Conservation (phyloP, 306 rosid species). For the Cajanus cajan region DNA sequence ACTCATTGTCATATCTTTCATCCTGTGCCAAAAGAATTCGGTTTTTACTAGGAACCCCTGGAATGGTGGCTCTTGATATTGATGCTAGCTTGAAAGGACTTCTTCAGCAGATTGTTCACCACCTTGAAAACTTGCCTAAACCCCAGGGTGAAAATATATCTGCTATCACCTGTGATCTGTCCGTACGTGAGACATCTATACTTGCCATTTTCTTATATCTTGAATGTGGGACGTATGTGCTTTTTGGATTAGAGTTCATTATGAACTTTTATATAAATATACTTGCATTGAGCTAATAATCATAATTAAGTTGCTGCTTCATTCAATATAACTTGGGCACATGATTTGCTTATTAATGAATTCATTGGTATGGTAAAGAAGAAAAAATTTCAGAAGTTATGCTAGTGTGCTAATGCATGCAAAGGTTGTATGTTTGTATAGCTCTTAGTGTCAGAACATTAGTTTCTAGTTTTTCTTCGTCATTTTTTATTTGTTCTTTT, state of each 20-base stretch:
- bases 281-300: constrained; percentile 5
- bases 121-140: constrained; percentile 90
- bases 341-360: not conserved
- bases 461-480: constrained; percentile 1
- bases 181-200: constrained; percentile 62
- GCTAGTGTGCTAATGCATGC: constrained; percentile 21
- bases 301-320: constrained; percentile 19
- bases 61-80: constrained; percentile 98
- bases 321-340: constrained; percentile 3
- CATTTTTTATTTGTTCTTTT: not conserved
- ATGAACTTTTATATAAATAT: not conserved
- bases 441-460: constrained; percentile 16
- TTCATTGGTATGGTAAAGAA: constrained; percentile 16
- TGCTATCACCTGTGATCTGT: constrained; percentile 81
- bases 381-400: constrained; percentile 5
- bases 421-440: constrained; percentile 17
- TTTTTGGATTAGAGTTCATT: constrained; percentile 13
- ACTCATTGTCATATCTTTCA: constrained; percentile 90
- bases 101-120: constrained; percentile 74
- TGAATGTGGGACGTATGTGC: constrained; percentile 1
- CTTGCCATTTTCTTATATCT: constrained; percentile 13
- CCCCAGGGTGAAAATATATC: constrained; percentile 94
- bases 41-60: constrained; percentile 89
- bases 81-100: constrained; percentile 80
- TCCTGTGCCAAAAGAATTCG: constrained; percentile 94